Evolutionary conservation across 2,329 filamentous ascomycete species (phyloP), one percentile per base, ranked within the genome.

Genomic region (Trichothecium roseum): DNA sequence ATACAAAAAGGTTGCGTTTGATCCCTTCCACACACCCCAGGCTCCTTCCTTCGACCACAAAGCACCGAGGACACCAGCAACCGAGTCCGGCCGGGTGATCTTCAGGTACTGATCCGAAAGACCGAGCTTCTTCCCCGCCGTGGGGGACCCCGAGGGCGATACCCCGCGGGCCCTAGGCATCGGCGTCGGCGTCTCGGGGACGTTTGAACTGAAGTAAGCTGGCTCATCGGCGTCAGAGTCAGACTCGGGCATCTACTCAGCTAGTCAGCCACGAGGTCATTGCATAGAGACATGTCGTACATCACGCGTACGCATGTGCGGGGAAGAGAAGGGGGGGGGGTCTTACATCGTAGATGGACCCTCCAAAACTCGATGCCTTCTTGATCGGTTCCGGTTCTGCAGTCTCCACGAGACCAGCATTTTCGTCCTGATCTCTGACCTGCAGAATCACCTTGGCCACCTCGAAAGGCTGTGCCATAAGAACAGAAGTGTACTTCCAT

Each of bases 401-500:
- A n/a, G 44, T 40, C 14, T 46, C 39, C 13, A 45, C 39, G 27
- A 53, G 35, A 8, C 46, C 41, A 28, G 63, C 64, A 26, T 62
- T 47, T 35, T 66, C 66, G 45, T 72, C 71, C 48, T 78, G 73
- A 42, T 58, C 62, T 44, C 70, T 76, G 35, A 87, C 77, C 61
- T 98, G 91, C 47, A 98, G 63, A 37, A 96, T 75, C 12, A 81
- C 91, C 70, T 95, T 96, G 52, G 89, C 87, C 39, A 95, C 88
- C 66, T 96, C 91, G 57, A 98, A 96, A 12, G 91, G 91, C 61
- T 98, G 91, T 36, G 86, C 83, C 54, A 94, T 79, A 51, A 96
- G 60, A 17, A 94, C 80, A 39, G 81, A 86, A 12, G 81, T 82
- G 62, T 98, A 98, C 54, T 91, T 89, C 79, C 88, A 93, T 57